Evolutionary conservation across 257 asterid species (phyloP), one percentile per base, ranked within the genome.

Genomic region (Solanum etuberosum): DNA sequence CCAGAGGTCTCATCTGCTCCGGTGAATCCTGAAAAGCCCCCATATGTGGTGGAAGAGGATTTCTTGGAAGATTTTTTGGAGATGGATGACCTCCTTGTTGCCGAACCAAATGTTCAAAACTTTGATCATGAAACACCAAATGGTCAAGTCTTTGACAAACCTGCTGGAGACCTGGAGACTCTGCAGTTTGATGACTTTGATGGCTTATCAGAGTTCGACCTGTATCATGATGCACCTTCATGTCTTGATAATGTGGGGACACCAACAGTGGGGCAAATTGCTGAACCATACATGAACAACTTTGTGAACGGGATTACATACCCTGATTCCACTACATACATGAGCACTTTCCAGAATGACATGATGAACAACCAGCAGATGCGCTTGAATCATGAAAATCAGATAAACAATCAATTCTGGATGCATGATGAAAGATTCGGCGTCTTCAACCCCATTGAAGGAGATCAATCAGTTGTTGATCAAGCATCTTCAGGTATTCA

Each of bases 21-120:
- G 20, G 61, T 92, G 42, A 83, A 87, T 86, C 83, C 84, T 20
- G 54, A 2, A 29, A 63, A 71, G 27, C 87, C 73, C 42, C 84
- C 84, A 77, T 61, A 3, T 3, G 78, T 6, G 71, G 78, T 31
- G 76, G 98, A 87, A 84, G 95, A 88, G 89, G 92, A 92, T 87
- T 91, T 93, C 87, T 87, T 92, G 43, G 96, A 92, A 88, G 98
- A 94, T 91, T 96, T 89, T 89, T 94, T 96, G 73, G 99, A 97
- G 90, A 90, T 97, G 93, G 88, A 97, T 82, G 99, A 97, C 87
- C 92, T 97, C 70, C 9, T 90, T 42, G 92, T 88, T 59, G 91
- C 95, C 27, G 91, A 92, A 74, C 88, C 91, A 29, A 85, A 90
- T 42, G 21, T 83, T 23, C 89, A 88, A 43, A 88, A 73, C 88